Evolutionary conservation across 192 early-diverging fungal species (phyloP).

Genomic region (Rhizophagus sp.): DNA sequence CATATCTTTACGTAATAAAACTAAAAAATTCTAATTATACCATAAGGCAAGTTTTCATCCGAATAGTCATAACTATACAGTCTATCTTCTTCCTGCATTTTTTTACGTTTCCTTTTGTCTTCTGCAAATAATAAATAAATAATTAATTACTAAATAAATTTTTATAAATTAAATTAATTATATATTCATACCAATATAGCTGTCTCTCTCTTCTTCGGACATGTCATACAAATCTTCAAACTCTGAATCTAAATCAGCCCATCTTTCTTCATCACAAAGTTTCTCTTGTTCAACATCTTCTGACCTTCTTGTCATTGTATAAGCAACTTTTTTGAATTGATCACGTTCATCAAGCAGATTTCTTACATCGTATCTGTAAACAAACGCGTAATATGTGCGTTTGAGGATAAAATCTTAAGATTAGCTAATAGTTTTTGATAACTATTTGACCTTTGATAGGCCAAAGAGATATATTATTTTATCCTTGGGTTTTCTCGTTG

Average conservation of each 20-base stretch:
- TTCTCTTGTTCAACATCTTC: constrained; percentile 37
- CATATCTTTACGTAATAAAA: neutral
- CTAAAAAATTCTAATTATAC: neutral
- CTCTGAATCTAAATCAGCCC: constrained; percentile 60
- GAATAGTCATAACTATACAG: constrained; percentile 34
- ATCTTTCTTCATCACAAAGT: constrained; percentile 53
- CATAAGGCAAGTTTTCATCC: constrained; percentile 12
- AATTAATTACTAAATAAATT: neutral
- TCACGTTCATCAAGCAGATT: constrained; percentile 55
- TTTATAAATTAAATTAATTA: neutral
- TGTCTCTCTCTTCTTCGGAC: constrained; percentile 55
- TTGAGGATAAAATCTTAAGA: neutral
- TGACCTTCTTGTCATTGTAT: constrained; percentile 12
- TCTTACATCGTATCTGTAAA: constrained; percentile 62
- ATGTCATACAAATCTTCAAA: constrained; percentile 55
- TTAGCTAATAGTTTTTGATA: neutral
- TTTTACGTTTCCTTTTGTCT: constrained; percentile 37
- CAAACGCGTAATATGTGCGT: neutral
- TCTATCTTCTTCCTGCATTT: constrained; percentile 31
- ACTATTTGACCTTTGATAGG: neutral
- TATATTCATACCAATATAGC: constrained; percentile 44
- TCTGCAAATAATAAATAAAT: neutral
- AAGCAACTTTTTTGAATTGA: constrained; percentile 21
- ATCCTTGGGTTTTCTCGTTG: neutral
- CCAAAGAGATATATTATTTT: neutral